Evolutionary conservation across 257 asterid species (phyloP).

Genomic region (Jasminum sambac): DNA sequence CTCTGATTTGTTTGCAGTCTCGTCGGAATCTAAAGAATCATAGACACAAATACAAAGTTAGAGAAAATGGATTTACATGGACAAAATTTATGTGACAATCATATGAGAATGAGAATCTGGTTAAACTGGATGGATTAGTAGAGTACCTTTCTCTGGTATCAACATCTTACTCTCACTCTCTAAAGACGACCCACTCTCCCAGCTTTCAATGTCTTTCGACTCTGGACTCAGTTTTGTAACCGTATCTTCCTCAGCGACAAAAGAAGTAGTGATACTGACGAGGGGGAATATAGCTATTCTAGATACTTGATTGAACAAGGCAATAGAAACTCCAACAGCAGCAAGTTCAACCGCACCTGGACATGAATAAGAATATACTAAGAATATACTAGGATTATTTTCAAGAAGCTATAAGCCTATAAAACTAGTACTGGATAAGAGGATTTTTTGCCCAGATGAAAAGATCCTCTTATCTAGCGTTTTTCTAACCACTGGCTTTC

Average conservation of each 20-base stretch:
- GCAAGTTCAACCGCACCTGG: conserved; percentile 68
- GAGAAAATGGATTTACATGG: background rate
- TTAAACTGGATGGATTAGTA: background rate
- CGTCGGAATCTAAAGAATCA: conserved; percentile 31
- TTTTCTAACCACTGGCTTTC: background rate
- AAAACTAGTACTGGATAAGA: background rate
- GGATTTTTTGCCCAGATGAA: background rate
- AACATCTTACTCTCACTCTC: conserved; percentile 47
- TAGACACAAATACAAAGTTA: background rate
- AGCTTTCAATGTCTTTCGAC: conserved; percentile 28
- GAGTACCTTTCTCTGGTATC: conserved; percentile 48
- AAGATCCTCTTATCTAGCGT: background rate
- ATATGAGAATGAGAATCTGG: background rate
- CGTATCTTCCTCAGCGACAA: conserved; percentile 69
- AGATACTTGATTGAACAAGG: conserved; percentile 70
- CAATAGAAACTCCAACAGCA: conserved; percentile 75
- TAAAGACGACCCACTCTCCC: conserved; percentile 29
- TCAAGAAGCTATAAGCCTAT: background rate
- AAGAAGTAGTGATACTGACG: conserved; percentile 70
- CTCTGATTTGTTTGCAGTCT: conserved; percentile 25
- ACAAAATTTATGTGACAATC: background rate
- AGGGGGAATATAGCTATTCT: conserved; percentile 68
- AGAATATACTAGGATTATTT: background rate
- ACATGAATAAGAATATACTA: background rate
- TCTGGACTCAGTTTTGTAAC: conserved; percentile 14